These are phyloP conservation scores for Pestalotiopsis sp. DNA, from an alignment of 2,329 filamentous ascomycete genomes.

Conservation along the genomic window DNA sequence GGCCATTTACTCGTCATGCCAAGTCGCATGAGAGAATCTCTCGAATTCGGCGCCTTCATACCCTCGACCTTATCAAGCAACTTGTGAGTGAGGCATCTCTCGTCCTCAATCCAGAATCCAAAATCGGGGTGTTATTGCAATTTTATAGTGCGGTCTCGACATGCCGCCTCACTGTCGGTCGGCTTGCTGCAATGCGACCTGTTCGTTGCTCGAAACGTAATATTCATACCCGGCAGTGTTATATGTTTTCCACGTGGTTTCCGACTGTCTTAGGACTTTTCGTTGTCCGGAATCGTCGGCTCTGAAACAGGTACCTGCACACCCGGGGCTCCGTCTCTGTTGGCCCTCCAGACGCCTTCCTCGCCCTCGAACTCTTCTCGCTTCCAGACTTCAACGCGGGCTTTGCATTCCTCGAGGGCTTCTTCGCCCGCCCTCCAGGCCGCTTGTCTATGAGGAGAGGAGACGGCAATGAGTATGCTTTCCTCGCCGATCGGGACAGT, in stretches of 20 bases:
- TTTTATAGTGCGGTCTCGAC: too few species aligned
- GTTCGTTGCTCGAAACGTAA: too few species aligned
- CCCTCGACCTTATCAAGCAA: too few species aligned
- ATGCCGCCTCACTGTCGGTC: too few species aligned
- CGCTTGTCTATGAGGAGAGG: slow-evolving; percentile 77
- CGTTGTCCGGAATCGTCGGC: slow-evolving; percentile 8
- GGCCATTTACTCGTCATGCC: background rate
- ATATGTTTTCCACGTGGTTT: background rate
- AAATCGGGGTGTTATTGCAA: too few species aligned
- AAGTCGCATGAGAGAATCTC: too few species aligned
- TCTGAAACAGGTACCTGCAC: slow-evolving; percentile 39
- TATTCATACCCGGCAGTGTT: too few species aligned
- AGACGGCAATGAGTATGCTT: slow-evolving; percentile 88
- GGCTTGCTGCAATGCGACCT: too few species aligned
- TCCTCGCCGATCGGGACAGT: slow-evolving; percentile 89
- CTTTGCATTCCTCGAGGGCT: slow-evolving; percentile 84
- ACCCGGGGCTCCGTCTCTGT: slow-evolving; percentile 71
- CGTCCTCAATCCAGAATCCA: too few species aligned
- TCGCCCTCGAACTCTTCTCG: slow-evolving; percentile 81
- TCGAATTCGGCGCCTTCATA: too few species aligned
- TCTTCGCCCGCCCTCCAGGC: slow-evolving; percentile 91
- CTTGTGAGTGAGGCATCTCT: too few species aligned
- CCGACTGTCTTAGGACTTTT: background rate
- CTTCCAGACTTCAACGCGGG: slow-evolving; percentile 93
- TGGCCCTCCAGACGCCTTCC: slow-evolving; percentile 84